Conservation (phyloP, 208 protist species). For the Trypanosoma vivax region DNA sequence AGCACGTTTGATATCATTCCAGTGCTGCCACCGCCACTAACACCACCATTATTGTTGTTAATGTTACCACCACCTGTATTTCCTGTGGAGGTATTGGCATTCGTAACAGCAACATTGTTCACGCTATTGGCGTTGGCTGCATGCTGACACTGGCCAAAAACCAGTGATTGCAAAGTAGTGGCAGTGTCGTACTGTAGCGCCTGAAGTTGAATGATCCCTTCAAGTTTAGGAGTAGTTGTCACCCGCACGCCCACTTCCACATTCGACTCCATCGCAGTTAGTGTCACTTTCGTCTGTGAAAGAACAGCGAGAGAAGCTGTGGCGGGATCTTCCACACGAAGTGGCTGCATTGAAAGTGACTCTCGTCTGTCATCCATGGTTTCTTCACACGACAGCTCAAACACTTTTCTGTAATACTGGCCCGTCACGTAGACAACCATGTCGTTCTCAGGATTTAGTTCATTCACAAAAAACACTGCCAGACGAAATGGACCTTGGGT, state of each 20-base stretch:
- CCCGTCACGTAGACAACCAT: slow-evolving; percentile 71
- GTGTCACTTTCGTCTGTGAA: slow-evolving; percentile 55
- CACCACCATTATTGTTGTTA: slow-evolving; percentile 7
- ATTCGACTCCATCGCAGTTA: slow-evolving; percentile 54
- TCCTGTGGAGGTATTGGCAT: neutral
- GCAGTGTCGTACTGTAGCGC: slow-evolving; percentile 75
- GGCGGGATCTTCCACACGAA: slow-evolving; percentile 33
- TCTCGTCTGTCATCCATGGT: slow-evolving; percentile 34
- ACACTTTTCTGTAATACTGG: slow-evolving; percentile 81
- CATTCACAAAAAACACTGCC: slow-evolving; percentile 79
- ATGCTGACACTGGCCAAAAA: slow-evolving; percentile 33
- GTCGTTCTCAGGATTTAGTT: slow-evolving; percentile 83
- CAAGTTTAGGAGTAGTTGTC: slow-evolving; percentile 51
- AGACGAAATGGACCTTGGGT: slow-evolving; percentile 72
- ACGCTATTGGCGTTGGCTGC: neutral
- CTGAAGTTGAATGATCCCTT: slow-evolving; percentile 67
- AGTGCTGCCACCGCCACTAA: neutral
- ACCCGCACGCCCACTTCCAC: slow-evolving; percentile 42
- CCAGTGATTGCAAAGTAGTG: slow-evolving; percentile 29
- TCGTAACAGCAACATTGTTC: neutral
- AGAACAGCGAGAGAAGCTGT: slow-evolving; percentile 29
- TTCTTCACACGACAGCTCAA: slow-evolving; percentile 53
- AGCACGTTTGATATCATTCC: neutral
- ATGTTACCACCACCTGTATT: neutral
- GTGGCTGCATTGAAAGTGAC: slow-evolving; percentile 45